Percentiles rank a stretch among this genome's conserved stretches.
Conservation (phyloP, 306 rosid species). For the Psophocarpus tetragonolobus region DNA sequence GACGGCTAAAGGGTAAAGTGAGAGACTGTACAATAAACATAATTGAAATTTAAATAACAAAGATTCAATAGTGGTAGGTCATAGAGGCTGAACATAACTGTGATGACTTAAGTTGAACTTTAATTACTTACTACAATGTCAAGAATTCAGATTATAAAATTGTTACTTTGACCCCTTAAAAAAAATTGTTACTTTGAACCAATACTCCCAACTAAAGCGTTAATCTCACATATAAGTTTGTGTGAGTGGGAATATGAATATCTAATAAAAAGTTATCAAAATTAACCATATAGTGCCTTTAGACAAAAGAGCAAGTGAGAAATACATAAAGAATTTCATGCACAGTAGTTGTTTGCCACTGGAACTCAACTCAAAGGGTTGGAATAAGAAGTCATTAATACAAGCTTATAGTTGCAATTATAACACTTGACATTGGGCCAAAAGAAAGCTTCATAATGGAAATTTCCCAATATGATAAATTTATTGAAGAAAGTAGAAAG, state of each 20-base stretch:
- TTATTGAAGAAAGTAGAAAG: constrained; percentile 17
- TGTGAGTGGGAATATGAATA: background rate
- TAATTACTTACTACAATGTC: background rate
- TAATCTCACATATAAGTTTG: background rate
- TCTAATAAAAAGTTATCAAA: background rate
- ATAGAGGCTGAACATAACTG: background rate
- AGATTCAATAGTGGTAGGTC: background rate
- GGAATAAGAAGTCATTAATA: background rate
- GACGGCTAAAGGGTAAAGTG: background rate
- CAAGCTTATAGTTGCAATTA: constrained; percentile 2
- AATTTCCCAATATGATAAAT: background rate
- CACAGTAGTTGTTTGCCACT: background rate
- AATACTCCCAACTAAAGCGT: background rate
- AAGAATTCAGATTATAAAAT: background rate
- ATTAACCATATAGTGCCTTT: background rate
- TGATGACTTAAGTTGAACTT: background rate
- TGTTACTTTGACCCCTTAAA: too few species aligned
- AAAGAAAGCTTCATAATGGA: constrained; percentile 17
- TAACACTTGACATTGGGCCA: background rate
- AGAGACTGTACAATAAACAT: background rate
- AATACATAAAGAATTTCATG: background rate
- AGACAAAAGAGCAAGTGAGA: background rate
- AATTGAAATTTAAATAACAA: background rate
- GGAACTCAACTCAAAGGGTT: background rate
- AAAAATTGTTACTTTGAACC: background rate